phyloP scores from a whole-genome alignment of 2,329 filamentous ascomycete genomes.

The Penicillium sp. region DNA sequence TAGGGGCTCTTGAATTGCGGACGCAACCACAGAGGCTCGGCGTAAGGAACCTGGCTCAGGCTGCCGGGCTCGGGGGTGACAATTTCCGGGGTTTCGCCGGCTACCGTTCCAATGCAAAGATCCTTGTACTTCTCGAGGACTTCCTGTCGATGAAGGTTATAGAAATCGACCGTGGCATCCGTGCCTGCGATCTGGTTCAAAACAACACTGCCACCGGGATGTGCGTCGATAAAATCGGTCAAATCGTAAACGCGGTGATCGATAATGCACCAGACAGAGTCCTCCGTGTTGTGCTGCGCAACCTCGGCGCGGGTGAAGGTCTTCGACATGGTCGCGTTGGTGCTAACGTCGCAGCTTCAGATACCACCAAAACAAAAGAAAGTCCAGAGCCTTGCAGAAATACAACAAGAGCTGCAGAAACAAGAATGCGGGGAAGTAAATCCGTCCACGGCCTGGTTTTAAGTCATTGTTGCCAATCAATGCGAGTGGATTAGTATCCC shows the following conservation, averaged over 20 bases:
- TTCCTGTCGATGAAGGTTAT: slow-evolving; percentile 85
- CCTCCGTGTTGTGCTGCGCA: slow-evolving; percentile 64
- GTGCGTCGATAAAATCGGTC: slow-evolving; percentile 73
- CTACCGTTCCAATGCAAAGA: slow-evolving; percentile 65
- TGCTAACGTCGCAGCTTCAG: too few species aligned
- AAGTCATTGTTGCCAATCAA: too few species aligned
- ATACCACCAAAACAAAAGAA: too few species aligned
- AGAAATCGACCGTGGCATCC: slow-evolving; percentile 75
- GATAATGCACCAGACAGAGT: slow-evolving; percentile 74
- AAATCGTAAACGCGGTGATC: slow-evolving; percentile 82
- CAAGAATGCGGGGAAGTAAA: too few species aligned
- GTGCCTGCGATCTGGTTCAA: slow-evolving; percentile 70
- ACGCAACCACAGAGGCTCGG: slow-evolving; percentile 73
- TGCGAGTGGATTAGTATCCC: too few species aligned
- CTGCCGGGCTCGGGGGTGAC: slow-evolving; percentile 62
- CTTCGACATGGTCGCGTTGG: too few species aligned
- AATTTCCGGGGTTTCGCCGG: slow-evolving; percentile 66
- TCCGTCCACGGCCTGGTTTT: too few species aligned
- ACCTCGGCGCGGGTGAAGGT: slow-evolving; percentile 51
- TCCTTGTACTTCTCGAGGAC: slow-evolving; percentile 68
- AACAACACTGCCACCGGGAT: slow-evolving; percentile 73
- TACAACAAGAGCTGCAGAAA: too few species aligned
- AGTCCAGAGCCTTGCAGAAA: too few species aligned
- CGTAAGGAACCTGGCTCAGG: slow-evolving; percentile 69
- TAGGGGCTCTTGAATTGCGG: slow-evolving; percentile 70